phyloP scores from a whole-genome alignment of 1,284 basidiomycete species.

The Inonotus hispidus region DNA sequence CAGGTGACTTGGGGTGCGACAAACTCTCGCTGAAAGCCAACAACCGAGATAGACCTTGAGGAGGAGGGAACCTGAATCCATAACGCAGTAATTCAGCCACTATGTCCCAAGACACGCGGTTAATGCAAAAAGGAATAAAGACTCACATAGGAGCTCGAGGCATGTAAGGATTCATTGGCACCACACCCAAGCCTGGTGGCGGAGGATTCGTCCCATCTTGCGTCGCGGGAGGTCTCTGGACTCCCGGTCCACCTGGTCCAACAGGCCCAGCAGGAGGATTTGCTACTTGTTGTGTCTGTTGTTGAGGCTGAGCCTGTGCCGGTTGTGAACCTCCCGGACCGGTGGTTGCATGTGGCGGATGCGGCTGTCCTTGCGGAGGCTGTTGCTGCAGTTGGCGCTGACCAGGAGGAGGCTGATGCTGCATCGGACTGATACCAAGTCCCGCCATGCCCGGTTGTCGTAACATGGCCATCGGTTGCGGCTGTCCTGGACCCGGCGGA shows the following conservation, averaged over 20 bases:
- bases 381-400: conserved; percentile 11
- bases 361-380: conserved; percentile 11
- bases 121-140: background rate
- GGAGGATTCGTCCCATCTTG: conserved; percentile 9
- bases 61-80: conserved; percentile 1
- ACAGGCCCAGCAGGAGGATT: background rate
- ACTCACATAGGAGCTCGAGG: conserved; percentile 6
- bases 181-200: background rate
- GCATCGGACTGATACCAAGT: conserved; percentile 7
- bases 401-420: background rate
- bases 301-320: conserved; percentile 6
- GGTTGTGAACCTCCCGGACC: background rate
- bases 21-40: conserved; percentile 13
- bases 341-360: conserved; percentile 6
- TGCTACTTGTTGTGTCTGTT: conserved; percentile 5
- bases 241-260: conserved; percentile 8
- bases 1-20: conserved; percentile 11
- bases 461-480: conserved; percentile 1
- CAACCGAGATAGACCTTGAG: conserved; percentile 3
- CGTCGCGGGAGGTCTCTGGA: background rate
- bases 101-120: background rate
- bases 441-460: background rate
- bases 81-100: background rate
- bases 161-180: background rate
- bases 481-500: background rate